phyloP scores from a whole-genome alignment of 2,329 filamentous ascomycete species.

The Phialophora tarda region DNA sequence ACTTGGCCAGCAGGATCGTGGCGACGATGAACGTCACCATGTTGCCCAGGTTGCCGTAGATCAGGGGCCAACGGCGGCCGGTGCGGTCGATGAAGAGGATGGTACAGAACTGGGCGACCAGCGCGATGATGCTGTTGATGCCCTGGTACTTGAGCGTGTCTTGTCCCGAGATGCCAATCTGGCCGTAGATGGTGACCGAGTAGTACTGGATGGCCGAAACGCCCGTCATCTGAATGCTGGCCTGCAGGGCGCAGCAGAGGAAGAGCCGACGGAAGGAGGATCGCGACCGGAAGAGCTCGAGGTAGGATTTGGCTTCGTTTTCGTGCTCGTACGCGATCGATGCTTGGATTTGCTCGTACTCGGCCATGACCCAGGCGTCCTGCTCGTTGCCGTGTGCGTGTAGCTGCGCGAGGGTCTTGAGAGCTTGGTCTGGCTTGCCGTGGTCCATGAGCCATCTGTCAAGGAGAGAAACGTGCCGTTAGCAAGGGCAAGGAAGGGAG shows the following conservation, averaged over 20 bases:
- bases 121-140: constrained; percentile 72
- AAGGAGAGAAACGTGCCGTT: constrained; percentile 56
- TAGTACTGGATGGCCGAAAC: constrained; percentile 78
- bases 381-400: constrained; percentile 70
- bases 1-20: constrained; percentile 61
- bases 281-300: constrained; percentile 69
- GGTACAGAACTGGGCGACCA: constrained; percentile 71
- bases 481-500: constrained; percentile 36
- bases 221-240: constrained; percentile 76
- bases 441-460: constrained; percentile 73
- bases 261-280: constrained; percentile 74
- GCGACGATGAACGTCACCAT: constrained; percentile 74
- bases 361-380: constrained; percentile 73
- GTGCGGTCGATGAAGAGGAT: constrained; percentile 70
- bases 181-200: constrained; percentile 67
- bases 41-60: constrained; percentile 73
- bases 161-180: constrained; percentile 70
- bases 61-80: constrained; percentile 74
- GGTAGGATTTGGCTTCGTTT: constrained; percentile 71
- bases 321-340: constrained; percentile 70
- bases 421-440: constrained; percentile 67
- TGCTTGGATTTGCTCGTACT: constrained; percentile 73
- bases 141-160: constrained; percentile 76
- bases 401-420: constrained; percentile 69
- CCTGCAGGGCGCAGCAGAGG: constrained; percentile 71